These are phyloP conservation scores for Candida gorgasii DNA, from an alignment of 805 yeast genomes.

Conservation along the genomic window DNA sequence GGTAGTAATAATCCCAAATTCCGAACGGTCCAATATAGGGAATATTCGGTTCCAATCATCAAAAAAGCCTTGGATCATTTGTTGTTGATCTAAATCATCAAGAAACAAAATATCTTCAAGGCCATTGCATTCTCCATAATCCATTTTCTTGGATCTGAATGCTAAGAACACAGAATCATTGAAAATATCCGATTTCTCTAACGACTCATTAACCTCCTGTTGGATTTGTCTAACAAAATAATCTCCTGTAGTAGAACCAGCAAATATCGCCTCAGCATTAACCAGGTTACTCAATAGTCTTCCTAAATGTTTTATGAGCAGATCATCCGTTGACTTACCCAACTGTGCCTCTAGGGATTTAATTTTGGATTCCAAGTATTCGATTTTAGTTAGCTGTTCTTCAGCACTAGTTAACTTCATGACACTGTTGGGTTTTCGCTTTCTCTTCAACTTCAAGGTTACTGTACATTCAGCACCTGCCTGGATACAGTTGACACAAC, in stretches of 20 bases:
- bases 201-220: constrained; percentile 2
- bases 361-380: constrained; percentile 1
- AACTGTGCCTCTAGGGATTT: not conserved
- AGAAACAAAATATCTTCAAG: not conserved
- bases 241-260: constrained; percentile 10
- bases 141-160: not conserved
- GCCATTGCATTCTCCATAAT: not conserved
- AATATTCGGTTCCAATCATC: constrained; percentile 4
- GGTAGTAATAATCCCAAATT: not conserved
- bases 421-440: constrained; percentile 3
- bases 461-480: not conserved
- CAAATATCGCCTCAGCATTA: constrained; percentile 5
- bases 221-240: constrained; percentile 8
- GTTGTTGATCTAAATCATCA: not conserved
- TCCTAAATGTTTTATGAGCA: constrained; percentile 4
- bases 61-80: not conserved
- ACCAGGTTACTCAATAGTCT: constrained; percentile 1
- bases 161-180: constrained; percentile 4
- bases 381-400: not conserved
- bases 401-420: not conserved
- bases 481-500: constrained; percentile 6
- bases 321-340: not conserved
- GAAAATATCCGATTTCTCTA: not conserved
- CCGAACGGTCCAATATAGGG: not conserved
- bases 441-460: not conserved